Percentiles rank a stretch among this genome's conserved stretches.
Evolutionary conservation across 805 yeast genomes (phyloP).

Genomic region (Metschnikowia santaceciliae): DNA sequence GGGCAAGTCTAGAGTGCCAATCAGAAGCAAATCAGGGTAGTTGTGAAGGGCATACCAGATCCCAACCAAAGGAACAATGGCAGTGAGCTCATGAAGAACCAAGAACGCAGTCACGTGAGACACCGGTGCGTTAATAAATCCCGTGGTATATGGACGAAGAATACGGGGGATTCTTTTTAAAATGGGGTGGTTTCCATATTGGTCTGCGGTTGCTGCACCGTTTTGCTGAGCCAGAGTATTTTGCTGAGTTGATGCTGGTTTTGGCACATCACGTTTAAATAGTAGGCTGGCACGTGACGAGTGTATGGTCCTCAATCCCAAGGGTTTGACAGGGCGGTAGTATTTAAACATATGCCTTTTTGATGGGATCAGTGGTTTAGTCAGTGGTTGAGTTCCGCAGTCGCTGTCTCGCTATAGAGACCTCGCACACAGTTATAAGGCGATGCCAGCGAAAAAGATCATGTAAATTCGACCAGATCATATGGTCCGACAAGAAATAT

Average conservation of each 20-base stretch:
- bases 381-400: not conserved
- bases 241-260: not conserved
- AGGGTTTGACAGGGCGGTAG: not conserved
- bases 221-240: not conserved
- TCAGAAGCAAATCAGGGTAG: slow-evolving; percentile 39
- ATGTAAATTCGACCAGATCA: not conserved
- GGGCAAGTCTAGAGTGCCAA: slow-evolving; percentile 49
- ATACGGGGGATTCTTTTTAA: slow-evolving; percentile 46
- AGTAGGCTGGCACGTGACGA: not conserved
- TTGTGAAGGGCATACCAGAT: slow-evolving; percentile 66
- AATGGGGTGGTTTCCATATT: slow-evolving; percentile 23
- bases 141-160: slow-evolving; percentile 47
- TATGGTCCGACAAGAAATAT: not conserved
- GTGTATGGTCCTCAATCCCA: not conserved
- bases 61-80: slow-evolving; percentile 64
- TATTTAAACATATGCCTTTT: not conserved
- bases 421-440: not conserved
- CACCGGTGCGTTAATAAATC: slow-evolving; percentile 53
- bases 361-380: not conserved
- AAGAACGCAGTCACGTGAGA: slow-evolving; percentile 62
- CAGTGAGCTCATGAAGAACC: slow-evolving; percentile 70
- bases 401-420: not conserved
- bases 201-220: not conserved
- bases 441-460: not conserved
- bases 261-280: not conserved